Evolutionary conservation across 2,329 filamentous ascomycete genomes (phyloP).

Genomic region (Grosmannia clavigera): DNA sequence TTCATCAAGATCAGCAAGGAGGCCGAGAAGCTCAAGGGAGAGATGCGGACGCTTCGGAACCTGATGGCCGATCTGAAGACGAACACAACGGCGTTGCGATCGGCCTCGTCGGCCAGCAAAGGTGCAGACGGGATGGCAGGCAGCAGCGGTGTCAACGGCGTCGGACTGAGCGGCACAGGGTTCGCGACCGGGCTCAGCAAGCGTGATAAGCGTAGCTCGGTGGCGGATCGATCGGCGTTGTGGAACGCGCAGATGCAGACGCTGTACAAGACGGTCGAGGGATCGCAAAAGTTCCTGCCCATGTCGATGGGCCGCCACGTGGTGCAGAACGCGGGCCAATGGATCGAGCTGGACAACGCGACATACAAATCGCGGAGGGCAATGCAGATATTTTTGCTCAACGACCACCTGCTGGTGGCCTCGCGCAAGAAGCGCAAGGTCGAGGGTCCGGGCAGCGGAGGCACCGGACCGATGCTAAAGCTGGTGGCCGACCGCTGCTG

Average conservation of each 20-base stretch:
- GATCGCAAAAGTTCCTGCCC: constrained; percentile 91
- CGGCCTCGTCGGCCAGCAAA: constrained; percentile 39
- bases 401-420: constrained; percentile 86
- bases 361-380: constrained; percentile 88
- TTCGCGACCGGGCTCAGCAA: constrained; percentile 47
- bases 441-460: constrained; percentile 41
- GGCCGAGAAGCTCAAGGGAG: constrained; percentile 90
- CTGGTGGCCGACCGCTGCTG: constrained; percentile 90
- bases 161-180: constrained; percentile 15
- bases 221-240: constrained; percentile 54
- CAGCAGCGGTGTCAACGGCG: neutral
- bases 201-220: constrained; percentile 77
- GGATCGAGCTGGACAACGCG: constrained; percentile 94
- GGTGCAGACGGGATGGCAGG: neutral
- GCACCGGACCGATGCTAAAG: constrained; percentile 51
- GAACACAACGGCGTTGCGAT: constrained; percentile 55
- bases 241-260: constrained; percentile 66
- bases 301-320: constrained; percentile 87
- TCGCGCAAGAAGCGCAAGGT: constrained; percentile 84
- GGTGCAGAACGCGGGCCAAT: constrained; percentile 79
- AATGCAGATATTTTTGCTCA: constrained; percentile 84
- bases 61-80: constrained; percentile 87
- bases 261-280: constrained; percentile 94
- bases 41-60: constrained; percentile 83
- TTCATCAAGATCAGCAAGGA: constrained; percentile 99